Base-by-base conservation (phyloP, 306 rosid species). In the Citrullus colocynthis region DNA sequence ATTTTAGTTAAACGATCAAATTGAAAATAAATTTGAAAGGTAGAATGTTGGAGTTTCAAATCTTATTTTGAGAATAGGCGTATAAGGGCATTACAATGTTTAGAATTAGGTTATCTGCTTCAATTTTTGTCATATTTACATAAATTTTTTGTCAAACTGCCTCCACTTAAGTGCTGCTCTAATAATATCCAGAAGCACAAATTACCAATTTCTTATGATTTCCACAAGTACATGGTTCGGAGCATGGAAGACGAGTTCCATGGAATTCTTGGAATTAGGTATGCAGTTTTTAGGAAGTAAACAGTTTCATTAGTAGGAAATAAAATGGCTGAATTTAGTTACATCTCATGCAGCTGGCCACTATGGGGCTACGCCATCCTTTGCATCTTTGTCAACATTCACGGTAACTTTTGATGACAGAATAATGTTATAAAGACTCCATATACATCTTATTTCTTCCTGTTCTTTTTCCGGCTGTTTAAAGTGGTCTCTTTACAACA, bases 231-330 rank as follows among this genome's bases (percentile, higher is more conserved):
- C 77, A 89, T 95, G 89, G 96, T 92, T 75, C 88, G 97, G 82
- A 95, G 98, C 83, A 95, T 95, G 98, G 98, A 95, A 85, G 98
- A 95, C 79, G 98, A 95, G 83, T 87, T 95, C 81, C 94, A 95
- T 18, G 98, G 87, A 62, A 91, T 95, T 83, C 93, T 95, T n/a
- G 97, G 97, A 79, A 92, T 95, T 81, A 95, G 98, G 98, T 92
- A 78, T 49, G 82, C 79, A 78, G 39, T 55, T 48, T 76, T 65
- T 62, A 61, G 48, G 59, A 71, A 49, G 24, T 79, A 48, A 69
- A 80, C 34, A 67, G n/a, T 71, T 83, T 58, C 61, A 78, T 18
- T 64, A 0, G 49, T 39, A 71, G 39, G 58, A 58, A 44, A 36
- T 42, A 44, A 78, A 39, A 18, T 70, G 56, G 41, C 81, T 76